Percentiles rank a stretch among this genome's conserved stretches.
Conservation (phyloP, 805 yeast genomes). For the Teunomyces cretensis region DNA sequence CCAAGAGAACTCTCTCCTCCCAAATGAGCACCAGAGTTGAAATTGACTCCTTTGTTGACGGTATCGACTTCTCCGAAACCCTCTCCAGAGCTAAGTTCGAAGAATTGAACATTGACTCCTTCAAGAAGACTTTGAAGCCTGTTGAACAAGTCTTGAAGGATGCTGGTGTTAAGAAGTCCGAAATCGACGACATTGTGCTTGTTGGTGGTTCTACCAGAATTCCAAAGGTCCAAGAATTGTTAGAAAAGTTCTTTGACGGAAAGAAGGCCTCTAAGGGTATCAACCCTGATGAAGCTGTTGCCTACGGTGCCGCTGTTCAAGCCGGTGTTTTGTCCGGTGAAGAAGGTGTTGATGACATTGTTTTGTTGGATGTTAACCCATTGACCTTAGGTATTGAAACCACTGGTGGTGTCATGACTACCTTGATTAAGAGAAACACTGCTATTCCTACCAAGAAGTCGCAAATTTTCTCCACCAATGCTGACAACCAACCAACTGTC, state of each 20-base stretch:
- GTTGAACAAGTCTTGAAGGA: constrained; percentile 48
- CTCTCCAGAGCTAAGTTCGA: constrained; percentile 49
- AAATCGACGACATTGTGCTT: constrained; percentile 46
- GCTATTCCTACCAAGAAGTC: constrained; percentile 99
- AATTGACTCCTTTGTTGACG: constrained; percentile 49
- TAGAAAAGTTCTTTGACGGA: constrained; percentile 45
- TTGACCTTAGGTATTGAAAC: constrained; percentile 99
- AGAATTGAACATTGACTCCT: constrained; percentile 46
- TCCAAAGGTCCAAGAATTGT: constrained; percentile 50
- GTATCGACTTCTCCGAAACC: constrained; percentile 48
- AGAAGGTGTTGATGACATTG: constrained; percentile 94
- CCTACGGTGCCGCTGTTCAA: constrained; percentile 89
- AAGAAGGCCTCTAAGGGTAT: constrained; percentile 50
- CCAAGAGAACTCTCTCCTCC: constrained; percentile 48
- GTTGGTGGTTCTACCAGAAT: constrained; percentile 54
- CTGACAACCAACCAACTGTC: constrained; percentile 98
- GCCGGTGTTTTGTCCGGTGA: constrained; percentile 97
- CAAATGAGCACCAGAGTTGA: constrained; percentile 44
- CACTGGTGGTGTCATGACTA: constrained; percentile 99
- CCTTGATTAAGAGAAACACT: constrained; percentile 98
- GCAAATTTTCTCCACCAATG: constrained; percentile 98
- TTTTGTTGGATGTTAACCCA: constrained; percentile 96
- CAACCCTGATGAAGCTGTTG: constrained; percentile 52
- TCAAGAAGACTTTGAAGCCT: constrained; percentile 47
- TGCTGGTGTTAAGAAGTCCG: constrained; percentile 45